phyloP scores from a whole-genome alignment of 805 yeast genomes.

The Ogataea allantospora region DNA sequence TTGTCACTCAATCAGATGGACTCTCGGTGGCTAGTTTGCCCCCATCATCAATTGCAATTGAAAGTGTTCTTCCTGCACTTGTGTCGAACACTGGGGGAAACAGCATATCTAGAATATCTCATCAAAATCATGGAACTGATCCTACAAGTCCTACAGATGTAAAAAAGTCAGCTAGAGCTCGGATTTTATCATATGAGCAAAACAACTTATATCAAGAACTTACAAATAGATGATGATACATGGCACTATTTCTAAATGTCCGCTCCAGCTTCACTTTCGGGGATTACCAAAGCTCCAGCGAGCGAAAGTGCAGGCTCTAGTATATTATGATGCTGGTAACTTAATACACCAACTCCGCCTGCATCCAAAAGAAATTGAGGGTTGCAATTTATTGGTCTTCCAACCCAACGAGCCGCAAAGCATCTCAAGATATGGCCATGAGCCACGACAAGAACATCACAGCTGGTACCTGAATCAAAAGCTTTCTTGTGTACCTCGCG shows the following conservation, averaged over 20 bases:
- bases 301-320: constrained; percentile 84
- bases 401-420: constrained; percentile 87
- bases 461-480: constrained; percentile 46
- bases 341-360: constrained; percentile 90
- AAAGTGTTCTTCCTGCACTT: background rate
- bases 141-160: no score
- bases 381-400: constrained; percentile 52
- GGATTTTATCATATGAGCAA: constrained; percentile 53
- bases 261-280: constrained; percentile 55
- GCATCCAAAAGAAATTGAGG: constrained; percentile 89
- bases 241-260: constrained; percentile 20
- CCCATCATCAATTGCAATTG: constrained; percentile 1
- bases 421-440: constrained; percentile 93
- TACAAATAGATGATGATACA: constrained; percentile 21
- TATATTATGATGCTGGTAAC: constrained; percentile 81
- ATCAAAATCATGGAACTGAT: no score
- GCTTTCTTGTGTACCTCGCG: constrained; percentile 57
- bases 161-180: no score
- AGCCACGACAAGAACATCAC: constrained; percentile 81
- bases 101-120: no score
- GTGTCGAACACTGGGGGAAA: no score
- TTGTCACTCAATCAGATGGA: constrained; percentile 2
- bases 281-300: constrained; percentile 80
- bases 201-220: constrained; percentile 47
- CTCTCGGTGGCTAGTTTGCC: constrained; percentile 9